A percentile compares a stretch with the other conserved stretches of the same genome.
Conservation (phyloP, 495 filamentous ascomycete genomes). For the Penicillium odoratum region DNA sequence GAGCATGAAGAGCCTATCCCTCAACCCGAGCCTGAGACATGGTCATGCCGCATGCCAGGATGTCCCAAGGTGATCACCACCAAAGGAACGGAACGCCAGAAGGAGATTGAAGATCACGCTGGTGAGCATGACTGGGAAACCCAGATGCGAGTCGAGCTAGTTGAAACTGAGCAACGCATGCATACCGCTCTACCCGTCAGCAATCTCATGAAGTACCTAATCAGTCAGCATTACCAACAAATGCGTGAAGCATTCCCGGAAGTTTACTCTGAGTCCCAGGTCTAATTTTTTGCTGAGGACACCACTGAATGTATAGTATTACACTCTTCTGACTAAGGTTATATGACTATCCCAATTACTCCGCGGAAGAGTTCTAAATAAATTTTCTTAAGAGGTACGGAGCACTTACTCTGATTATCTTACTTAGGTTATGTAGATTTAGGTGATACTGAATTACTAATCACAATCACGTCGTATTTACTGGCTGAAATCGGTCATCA, state of each 20-base stretch:
- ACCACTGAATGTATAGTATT: not conserved
- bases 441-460: too few species aligned
- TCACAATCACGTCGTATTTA: too few species aligned
- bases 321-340: too few species aligned
- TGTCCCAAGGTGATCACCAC: slow-evolving; percentile 64
- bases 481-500: too few species aligned
- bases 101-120: slow-evolving; percentile 64
- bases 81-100: slow-evolving; percentile 55
- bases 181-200: slow-evolving; percentile 40
- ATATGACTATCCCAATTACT: too few species aligned
- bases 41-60: slow-evolving; percentile 68
- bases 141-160: slow-evolving; percentile 58
- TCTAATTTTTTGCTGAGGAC: not conserved
- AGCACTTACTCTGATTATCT: too few species aligned
- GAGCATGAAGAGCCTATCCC: slow-evolving; percentile 45
- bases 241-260: slow-evolving; percentile 31
- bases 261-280: slow-evolving; percentile 9
- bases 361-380: too few species aligned
- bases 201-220: slow-evolving; percentile 39
- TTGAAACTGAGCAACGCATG: slow-evolving; percentile 49
- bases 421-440: too few species aligned
- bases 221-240: slow-evolving; percentile 25
- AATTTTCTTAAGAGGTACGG: too few species aligned
- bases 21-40: slow-evolving; percentile 60
- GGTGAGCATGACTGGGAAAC: slow-evolving; percentile 62